Percentiles rank a stretch among this genome's conserved stretches.
These are phyloP conservation scores for Ophiocordyceps robertsii DNA, from an alignment of 2,329 filamentous ascomycete genomes.

Conservation along the genomic window DNA sequence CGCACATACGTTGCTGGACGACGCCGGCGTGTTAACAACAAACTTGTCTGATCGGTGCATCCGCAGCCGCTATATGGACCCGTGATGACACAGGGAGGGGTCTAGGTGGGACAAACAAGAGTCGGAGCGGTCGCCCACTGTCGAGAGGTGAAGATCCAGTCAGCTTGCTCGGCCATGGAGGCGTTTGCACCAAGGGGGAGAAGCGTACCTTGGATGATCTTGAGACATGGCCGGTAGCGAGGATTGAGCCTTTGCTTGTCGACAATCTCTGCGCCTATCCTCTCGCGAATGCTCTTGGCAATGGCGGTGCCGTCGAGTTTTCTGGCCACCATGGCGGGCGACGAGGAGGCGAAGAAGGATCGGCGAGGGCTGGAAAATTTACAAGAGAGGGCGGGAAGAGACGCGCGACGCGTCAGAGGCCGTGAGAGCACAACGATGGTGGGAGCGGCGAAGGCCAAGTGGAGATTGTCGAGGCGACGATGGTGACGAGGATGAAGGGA, in stretches of 20 bases:
- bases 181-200: not conserved
- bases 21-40: conserved; percentile 5
- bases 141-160: conserved; percentile 6
- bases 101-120: conserved; percentile 44
- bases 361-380: not conserved
- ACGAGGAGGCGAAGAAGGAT: conserved; percentile 22
- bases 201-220: conserved; percentile 74
- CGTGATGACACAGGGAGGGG: not conserved
- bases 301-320: conserved; percentile 96
- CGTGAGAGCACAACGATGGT: not conserved
- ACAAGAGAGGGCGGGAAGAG: not conserved
- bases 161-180: conserved; percentile 5
- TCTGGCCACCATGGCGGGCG: conserved; percentile 62
- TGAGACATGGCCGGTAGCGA: conserved; percentile 76
- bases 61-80: not conserved
- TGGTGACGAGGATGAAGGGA: not conserved
- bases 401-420: conserved; percentile 20
- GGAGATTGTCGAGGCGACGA: not conserved
- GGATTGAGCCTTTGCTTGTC: conserved; percentile 72
- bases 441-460: not conserved
- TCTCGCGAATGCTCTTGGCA: conserved; percentile 80
- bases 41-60: not conserved
- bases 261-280: conserved; percentile 66
- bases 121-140: conserved; percentile 86
- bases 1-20: conserved; percentile 83